Base-by-base conservation (phyloP, 805 yeast species). In the Spathaspora hagerdaliae region DNA sequence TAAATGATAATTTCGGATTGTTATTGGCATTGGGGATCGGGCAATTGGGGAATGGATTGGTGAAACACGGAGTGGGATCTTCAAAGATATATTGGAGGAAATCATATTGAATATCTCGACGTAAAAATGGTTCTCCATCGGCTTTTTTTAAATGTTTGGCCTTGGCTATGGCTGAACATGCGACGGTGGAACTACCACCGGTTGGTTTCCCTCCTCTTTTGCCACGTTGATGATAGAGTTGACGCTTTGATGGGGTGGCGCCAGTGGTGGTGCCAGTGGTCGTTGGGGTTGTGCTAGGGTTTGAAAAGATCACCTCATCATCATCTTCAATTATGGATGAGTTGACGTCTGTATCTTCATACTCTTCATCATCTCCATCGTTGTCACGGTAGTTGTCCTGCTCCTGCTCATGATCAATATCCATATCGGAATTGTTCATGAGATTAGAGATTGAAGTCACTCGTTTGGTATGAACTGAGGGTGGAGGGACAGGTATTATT, bases 71-170 rank as follows among this genome's bases (percentile, higher is more conserved):
- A 37, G 75, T 66, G 27, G 75, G 70, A 58, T 89, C 85, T 55
- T 76, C 73, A 56, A 92, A 85, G 8, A 92, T 64, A 27, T 71
- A 69, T 40, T 74, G 68, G 44, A 92, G 67, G 53, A 91, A 87
- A 52, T 85, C 90, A 63, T 82, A 86, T 63, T 90, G 97, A 46
- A 92, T 84, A 56, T 92, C 98, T 45, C 69, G 76, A 41, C 98
- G 74, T 85, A 94, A 87, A 47, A 91, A 81, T 15, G 96, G 96
- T 56, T 87, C 95, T 6, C 98, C 97, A 58, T 92, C 98, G 14
- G 81, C 75, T 59, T 91, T 92, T 64, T 92, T 92, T 54, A 92
- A 63, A 32, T 39, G 43, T 36, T 31, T 46, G 26, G 27, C 36
- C 26, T 29, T 29, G 9, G 32, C 32, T 9, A 11, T 9, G 12